Evolutionary conservation across 257 asterid genomes (phyloP).

Genomic region (Primulina huaijiensis): DNA sequence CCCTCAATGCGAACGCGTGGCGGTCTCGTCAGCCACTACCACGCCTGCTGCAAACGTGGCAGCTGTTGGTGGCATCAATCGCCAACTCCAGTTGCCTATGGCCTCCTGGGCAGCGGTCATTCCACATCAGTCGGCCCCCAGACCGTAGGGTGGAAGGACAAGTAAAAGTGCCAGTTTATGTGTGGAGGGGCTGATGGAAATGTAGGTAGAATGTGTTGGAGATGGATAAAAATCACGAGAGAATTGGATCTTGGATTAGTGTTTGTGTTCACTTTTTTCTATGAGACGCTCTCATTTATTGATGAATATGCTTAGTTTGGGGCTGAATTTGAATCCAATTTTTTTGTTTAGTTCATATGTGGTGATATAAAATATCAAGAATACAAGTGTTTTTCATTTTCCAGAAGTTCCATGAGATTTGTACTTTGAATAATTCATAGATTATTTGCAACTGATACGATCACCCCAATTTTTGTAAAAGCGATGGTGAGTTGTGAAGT

Average conservation of each 20-base stretch:
- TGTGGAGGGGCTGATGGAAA: not conserved
- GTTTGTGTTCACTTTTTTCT: not conserved
- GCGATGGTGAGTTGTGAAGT: too few relatives aligned
- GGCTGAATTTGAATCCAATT: not conserved
- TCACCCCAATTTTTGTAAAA: too few relatives aligned
- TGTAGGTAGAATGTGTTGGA: not conserved
- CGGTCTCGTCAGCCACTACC: slow-evolving; percentile 41
- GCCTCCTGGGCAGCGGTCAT: slow-evolving; percentile 62
- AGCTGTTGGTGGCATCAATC: slow-evolving; percentile 12
- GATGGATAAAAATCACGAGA: not conserved
- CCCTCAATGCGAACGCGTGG: slow-evolving; percentile 91
- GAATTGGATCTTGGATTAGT: not conserved
- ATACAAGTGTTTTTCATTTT: too few relatives aligned
- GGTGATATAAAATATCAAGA: too few relatives aligned
- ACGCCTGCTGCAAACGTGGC: slow-evolving; percentile 22
- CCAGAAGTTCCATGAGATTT: too few relatives aligned
- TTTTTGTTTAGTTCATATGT: too few relatives aligned
- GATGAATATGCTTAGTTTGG: not conserved
- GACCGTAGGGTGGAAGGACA: slow-evolving; percentile 22
- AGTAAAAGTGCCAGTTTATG: not conserved
- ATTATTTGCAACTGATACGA: too few relatives aligned
- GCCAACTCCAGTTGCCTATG: slow-evolving; percentile 35
- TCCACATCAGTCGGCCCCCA: slow-evolving; percentile 36
- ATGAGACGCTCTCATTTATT: not conserved
- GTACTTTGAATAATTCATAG: too few relatives aligned